Evolutionary conservation across 177 flowering plant genomes (phyloP).

Genomic region (Vitis hybrid): DNA sequence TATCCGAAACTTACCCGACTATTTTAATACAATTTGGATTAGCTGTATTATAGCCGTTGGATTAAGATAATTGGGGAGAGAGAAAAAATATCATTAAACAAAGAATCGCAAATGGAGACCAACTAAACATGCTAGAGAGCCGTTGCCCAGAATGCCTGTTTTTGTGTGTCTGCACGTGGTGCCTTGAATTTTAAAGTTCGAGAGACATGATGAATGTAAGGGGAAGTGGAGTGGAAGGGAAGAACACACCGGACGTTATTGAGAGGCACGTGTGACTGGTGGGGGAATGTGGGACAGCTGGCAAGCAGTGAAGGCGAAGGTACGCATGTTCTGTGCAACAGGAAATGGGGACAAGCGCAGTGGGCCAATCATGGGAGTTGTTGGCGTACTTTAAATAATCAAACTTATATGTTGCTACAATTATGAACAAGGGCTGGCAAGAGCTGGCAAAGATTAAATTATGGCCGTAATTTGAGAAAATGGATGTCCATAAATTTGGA

Average conservation of each 20-base stretch:
- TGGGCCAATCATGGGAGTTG: background rate
- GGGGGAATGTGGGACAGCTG: conserved; percentile 2
- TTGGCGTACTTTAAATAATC: background rate
- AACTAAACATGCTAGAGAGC: conserved; percentile 12
- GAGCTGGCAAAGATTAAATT: conserved; percentile 12
- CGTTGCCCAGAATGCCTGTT: background rate
- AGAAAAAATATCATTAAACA: conserved; percentile 2
- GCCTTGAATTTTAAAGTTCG: background rate
- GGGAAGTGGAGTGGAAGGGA: background rate
- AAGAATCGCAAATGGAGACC: conserved; percentile 18
- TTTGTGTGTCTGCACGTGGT: conserved; percentile 9
- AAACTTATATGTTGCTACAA: background rate
- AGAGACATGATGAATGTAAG: background rate
- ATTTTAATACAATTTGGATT: background rate
- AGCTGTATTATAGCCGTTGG: conserved; percentile 7
- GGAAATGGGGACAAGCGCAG: background rate
- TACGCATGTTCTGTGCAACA: background rate
- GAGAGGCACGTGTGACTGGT: background rate
- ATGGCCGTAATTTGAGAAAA: background rate
- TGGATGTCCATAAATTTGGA: background rate
- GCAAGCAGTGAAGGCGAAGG: background rate
- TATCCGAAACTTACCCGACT: background rate
- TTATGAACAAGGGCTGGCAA: conserved; percentile 15
- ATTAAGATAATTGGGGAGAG: conserved; percentile 14
- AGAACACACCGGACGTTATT: background rate